Conservation (phyloP, 2,329 filamentous ascomycete genomes). For the Xylariaceae sp. region DNA sequence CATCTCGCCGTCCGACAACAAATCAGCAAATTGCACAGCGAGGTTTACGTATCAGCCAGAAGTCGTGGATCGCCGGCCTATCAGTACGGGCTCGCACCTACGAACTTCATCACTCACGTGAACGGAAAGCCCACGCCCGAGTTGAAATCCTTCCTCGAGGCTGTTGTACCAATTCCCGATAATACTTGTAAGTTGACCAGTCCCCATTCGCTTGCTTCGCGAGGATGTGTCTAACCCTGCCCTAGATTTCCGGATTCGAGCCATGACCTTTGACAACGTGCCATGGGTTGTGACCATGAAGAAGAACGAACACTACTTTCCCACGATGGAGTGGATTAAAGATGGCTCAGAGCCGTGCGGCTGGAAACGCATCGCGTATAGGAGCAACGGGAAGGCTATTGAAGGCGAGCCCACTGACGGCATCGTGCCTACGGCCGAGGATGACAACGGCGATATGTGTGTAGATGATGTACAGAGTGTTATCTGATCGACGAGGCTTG, state of each 20-base stretch:
- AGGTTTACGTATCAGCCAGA: conserved; percentile 90
- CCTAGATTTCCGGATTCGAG: conserved; percentile 83
- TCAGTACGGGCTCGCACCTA: conserved; percentile 87
- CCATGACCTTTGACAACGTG: conserved; percentile 97
- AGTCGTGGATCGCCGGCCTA: conserved; percentile 78
- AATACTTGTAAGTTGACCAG: conserved; percentile 67
- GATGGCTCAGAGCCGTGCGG: conserved; percentile 54
- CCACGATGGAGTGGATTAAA: conserved; percentile 65
- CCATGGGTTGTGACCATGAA: conserved; percentile 99
- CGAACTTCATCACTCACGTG: conserved; percentile 95
- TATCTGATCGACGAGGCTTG: background rate
- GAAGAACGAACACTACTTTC: conserved; percentile 97
- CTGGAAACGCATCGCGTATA: conserved; percentile 60
- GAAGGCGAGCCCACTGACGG: conserved; percentile 52
- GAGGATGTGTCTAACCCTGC: conserved; percentile 19
- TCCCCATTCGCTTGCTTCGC: background rate
- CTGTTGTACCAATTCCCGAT: conserved; percentile 83
- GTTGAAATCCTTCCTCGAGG: conserved; percentile 70
- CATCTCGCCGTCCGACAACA: conserved; percentile 97
- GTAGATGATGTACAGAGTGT: conserved; percentile 10
- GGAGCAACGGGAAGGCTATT: conserved; percentile 45
- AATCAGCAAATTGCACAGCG: conserved; percentile 91
- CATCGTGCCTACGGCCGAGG: conserved; percentile 38
- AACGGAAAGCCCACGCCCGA: conserved; percentile 84
- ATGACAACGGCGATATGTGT: conserved; percentile 24